Percentiles rank a stretch among this genome's conserved stretches.
These are phyloP conservation scores for Adansonia grandidieri DNA, from an alignment of 441 rosid species.

Conservation along the genomic window DNA sequence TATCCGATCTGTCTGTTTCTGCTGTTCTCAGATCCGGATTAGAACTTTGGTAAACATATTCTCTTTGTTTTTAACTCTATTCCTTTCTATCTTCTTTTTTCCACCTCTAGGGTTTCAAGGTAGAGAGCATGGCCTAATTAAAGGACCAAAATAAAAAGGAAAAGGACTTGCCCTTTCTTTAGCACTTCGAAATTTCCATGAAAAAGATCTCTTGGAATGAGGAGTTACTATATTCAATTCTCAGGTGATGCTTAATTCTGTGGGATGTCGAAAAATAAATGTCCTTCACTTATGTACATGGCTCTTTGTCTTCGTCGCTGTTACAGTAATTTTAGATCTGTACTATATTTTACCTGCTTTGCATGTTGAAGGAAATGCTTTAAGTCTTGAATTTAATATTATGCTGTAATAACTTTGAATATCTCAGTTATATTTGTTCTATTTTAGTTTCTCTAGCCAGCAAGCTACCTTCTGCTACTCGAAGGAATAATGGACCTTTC, in stretches of 20 bases:
- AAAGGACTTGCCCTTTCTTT: neutral
- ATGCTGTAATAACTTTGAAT: neutral
- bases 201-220: neutral
- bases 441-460: neutral
- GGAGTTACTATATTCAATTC: neutral
- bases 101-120: conserved; percentile 43
- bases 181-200: too few species aligned
- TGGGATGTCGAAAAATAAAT: neutral
- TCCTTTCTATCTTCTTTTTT: conserved; percentile 19
- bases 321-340: conserved; percentile 4
- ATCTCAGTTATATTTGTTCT: neutral
- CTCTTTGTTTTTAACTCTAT: neutral
- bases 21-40: conserved; percentile 51
- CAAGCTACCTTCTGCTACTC: neutral
- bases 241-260: neutral
- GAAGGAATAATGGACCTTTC: neutral
- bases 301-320: neutral
- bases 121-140: conserved; percentile 26
- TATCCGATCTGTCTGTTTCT: conserved; percentile 59
- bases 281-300: neutral
- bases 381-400: neutral
- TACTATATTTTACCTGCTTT: neutral
- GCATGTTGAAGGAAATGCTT: conserved; percentile 14
- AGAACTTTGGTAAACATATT: conserved; percentile 26
- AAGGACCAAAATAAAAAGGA: too few species aligned